phyloP scores from a whole-genome alignment of 371 early-diverging fungal genomes.

The Mucor plumbeus region DNA sequence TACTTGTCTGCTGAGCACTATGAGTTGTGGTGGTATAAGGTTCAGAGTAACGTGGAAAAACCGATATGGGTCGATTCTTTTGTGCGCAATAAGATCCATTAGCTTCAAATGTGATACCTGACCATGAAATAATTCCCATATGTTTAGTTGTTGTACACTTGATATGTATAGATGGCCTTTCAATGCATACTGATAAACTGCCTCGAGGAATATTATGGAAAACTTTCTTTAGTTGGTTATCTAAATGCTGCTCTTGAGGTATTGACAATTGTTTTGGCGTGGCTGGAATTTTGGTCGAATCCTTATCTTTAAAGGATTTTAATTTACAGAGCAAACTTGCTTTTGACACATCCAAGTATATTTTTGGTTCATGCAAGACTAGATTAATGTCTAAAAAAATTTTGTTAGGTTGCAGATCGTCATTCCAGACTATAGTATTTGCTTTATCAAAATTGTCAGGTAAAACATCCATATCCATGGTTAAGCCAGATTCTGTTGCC shows the following conservation, averaged over 20 bases:
- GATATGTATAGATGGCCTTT: slow-evolving; percentile 23
- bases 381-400: slow-evolving; percentile 13
- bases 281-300: too few species aligned
- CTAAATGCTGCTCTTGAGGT: background rate
- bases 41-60: slow-evolving; percentile 24
- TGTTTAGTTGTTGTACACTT: background rate
- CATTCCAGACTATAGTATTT: background rate
- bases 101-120: slow-evolving; percentile 21
- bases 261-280: background rate
- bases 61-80: slow-evolving; percentile 19
- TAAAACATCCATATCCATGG: background rate
- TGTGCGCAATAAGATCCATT: slow-evolving; percentile 30
- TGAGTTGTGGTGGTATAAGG: background rate
- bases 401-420: slow-evolving; percentile 26
- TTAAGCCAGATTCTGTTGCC: background rate
- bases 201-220: slow-evolving; percentile 22
- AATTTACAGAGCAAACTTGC: slow-evolving; percentile 11
- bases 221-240: background rate
- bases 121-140: slow-evolving; percentile 20
- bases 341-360: slow-evolving; percentile 14
- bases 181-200: slow-evolving; percentile 17
- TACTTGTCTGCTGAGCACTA: too few species aligned
- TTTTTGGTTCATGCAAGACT: slow-evolving; percentile 14
- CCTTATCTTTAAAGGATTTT: background rate
- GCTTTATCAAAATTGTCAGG: background rate